Base-by-base conservation (phyloP, 169 alveolate species). In the Plasmodium malariae region DNA sequence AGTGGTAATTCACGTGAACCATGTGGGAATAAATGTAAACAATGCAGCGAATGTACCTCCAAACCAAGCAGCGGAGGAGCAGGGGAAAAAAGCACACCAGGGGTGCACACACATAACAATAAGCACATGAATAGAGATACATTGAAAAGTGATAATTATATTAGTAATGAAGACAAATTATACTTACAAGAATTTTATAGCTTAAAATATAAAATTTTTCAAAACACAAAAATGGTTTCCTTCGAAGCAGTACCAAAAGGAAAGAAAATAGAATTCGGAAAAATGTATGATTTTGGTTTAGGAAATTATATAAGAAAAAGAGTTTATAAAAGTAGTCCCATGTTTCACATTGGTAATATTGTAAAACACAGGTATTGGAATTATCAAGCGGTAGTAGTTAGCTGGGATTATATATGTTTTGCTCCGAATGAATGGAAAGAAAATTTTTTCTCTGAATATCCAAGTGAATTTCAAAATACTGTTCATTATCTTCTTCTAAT, bases 291-390 rank as follows among this genome's bases (percentile, higher is more conserved):
- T 48, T 86, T 86, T 21, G 92, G 87, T 32, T 51, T 86, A 69
- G 92, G 92, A 2, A 86, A 86, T 71, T 86, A 86, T 86, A 24
- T 86, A 57, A 62, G 92, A 30, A 86, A 70, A 57, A 37, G 92
- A 70, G 51, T 86, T 19, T 69, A 86, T 74, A 86, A 86, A 86
- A 48, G 26, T 28, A 86, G 1, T 36, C 92, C 92, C 26, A 40
- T 86, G 30, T 86, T 70, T 57, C 92, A 86, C 34, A 70, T 86
- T 69, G 92, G 92, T 34, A 86, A 86, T 72, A 37, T 86, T 45
- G 92, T 86, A 34, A 86, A 63, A 63, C 92, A 86, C 45, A 72
- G 36, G 9, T 86, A 86, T 54, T 86, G 92, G 92, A 71, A 86
- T 65, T 86, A 86, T 37, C 76, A 86, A 37, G 92, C 87, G 11